Evolutionary conservation across 768 basidiomycete species (phyloP).

Genomic region (Auricularia sp.): DNA sequence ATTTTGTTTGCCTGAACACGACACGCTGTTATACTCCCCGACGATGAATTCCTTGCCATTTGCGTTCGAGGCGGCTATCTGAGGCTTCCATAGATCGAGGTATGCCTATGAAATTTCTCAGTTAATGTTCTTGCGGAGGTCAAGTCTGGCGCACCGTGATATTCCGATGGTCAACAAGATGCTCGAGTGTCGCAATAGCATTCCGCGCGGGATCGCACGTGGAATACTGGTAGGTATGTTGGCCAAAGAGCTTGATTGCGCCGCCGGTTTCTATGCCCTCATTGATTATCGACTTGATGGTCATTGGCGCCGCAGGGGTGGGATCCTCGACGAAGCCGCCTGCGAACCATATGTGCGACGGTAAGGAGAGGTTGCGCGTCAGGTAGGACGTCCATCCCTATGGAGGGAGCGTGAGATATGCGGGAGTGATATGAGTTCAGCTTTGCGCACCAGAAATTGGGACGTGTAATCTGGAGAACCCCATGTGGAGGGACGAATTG

Average conservation of each 20-base stretch:
- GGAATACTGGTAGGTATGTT: conserved; percentile 28
- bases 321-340: conserved; percentile 19
- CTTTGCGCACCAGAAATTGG: conserved; percentile 13
- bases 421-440: neutral
- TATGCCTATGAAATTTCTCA: conserved; percentile 14
- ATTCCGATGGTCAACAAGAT: conserved; percentile 24
- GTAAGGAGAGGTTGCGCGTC: conserved; percentile 12
- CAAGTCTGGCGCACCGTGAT: conserved; percentile 18
- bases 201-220: conserved; percentile 24
- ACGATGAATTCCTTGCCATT: conserved; percentile 6
- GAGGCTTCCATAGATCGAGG: conserved; percentile 24
- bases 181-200: conserved; percentile 22
- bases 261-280: neutral
- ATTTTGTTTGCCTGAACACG: conserved; percentile 26
- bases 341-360: conserved; percentile 15
- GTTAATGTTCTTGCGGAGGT: neutral
- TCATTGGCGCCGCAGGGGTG: conserved; percentile 17
- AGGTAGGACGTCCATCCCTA: conserved; percentile 19
- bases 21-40: conserved; percentile 18
- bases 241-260: conserved; percentile 20
- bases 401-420: neutral
- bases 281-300: conserved; percentile 7
- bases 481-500: conserved; percentile 14
- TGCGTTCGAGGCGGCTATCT: conserved; percentile 19
- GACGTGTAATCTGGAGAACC: conserved; percentile 16